phyloP scores from a whole-genome alignment of 345 rosid genomes.

The Murraya koenigii region DNA sequence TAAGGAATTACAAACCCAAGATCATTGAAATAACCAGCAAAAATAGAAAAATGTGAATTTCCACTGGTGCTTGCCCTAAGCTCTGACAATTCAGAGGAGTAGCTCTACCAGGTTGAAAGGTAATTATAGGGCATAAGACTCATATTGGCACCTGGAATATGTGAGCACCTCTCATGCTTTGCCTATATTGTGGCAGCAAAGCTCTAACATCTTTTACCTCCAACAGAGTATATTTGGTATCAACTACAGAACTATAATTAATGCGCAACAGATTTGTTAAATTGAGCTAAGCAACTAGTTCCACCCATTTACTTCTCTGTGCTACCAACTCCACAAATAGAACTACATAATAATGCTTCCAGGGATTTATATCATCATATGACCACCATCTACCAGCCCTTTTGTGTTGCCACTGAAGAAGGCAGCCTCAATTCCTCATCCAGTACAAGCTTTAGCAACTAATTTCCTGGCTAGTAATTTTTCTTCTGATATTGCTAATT shows the following conservation, averaged over 20 bases:
- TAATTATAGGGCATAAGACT: not conserved
- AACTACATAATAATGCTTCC: not conserved
- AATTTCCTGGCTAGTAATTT: not conserved
- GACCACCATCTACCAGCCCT: constrained; percentile 2
- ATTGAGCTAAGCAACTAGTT: not conserved
- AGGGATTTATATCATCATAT: not conserved
- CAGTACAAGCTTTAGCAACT: not conserved
- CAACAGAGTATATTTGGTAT: not conserved
- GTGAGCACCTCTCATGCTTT: not conserved
- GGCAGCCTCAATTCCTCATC: not conserved
- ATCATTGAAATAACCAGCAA: not conserved
- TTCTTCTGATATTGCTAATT: not conserved
- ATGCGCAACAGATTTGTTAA: not conserved
- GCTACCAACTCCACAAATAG: not conserved
- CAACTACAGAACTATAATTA: not conserved
- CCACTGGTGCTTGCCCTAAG: not conserved
- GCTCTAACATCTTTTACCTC: not conserved
- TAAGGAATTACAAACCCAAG: not conserved
- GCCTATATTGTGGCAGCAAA: not conserved
- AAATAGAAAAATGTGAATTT: not conserved
- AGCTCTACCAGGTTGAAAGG: not conserved
- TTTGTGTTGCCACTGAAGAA: not conserved
- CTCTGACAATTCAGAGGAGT: not conserved
- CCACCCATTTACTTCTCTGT: not conserved
- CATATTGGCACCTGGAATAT: not conserved